Evolutionary conservation across 345 rosid genomes (phyloP).

Genomic region (Mallotus nudiflorus): DNA sequence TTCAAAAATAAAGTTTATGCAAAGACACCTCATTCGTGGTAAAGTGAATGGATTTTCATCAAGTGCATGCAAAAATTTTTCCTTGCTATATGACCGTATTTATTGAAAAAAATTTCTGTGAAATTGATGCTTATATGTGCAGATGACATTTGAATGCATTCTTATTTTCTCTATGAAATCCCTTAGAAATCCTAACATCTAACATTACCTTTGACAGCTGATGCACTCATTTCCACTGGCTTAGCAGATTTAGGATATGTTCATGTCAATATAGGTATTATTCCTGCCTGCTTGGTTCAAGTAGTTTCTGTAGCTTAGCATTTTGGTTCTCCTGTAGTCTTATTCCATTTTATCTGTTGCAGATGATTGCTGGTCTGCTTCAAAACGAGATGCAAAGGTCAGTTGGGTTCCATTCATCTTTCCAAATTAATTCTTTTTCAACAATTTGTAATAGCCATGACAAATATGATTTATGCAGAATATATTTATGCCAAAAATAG

Average conservation of each 20-base stretch:
- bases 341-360: constrained; percentile 32
- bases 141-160: too few relatives aligned
- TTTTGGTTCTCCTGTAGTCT: constrained; percentile 22
- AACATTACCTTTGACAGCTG: constrained; percentile 51
- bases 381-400: constrained; percentile 63
- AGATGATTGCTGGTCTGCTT: constrained; percentile 97
- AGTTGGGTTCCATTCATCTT: neutral
- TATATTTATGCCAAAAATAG: neutral
- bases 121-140: too few relatives aligned
- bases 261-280: constrained; percentile 80
- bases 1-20: too few relatives aligned
- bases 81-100: neutral
- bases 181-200: constrained; percentile 20
- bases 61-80: too few relatives aligned
- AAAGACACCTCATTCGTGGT: too few relatives aligned
- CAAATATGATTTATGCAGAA: neutral
- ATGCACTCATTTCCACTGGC: constrained; percentile 87
- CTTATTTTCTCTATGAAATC: neutral
- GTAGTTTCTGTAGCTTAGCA: constrained; percentile 5
- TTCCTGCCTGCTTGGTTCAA: constrained; percentile 12
- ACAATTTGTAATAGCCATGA: neutral
- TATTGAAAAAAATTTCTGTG: too few relatives aligned
- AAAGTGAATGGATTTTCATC: neutral
- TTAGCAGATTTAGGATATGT: constrained; percentile 87
- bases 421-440: neutral